Evolutionary conservation across 768 basidiomycete genomes (phyloP).

Genomic region (Tubosaeta sp.): DNA sequence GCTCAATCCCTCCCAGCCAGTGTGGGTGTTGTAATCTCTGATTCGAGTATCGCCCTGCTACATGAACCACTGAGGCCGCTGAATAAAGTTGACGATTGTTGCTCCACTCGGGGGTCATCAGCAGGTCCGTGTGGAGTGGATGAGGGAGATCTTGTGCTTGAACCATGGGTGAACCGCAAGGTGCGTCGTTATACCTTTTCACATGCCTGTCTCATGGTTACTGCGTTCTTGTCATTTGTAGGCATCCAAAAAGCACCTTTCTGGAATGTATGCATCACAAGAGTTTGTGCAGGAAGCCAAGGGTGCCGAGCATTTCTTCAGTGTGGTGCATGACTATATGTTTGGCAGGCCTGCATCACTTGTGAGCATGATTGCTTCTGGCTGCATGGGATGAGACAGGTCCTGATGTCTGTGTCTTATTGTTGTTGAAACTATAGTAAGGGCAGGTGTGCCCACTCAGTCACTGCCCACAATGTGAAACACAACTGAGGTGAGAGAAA

Average conservation of each 20-base stretch:
- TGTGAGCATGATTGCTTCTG: too few relatives aligned
- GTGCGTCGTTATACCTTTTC: background rate
- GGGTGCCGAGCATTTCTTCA: constrained; percentile 39
- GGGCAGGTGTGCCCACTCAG: too few relatives aligned
- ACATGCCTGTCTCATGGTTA: constrained; percentile 31
- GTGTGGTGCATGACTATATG: too few relatives aligned
- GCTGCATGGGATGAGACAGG: too few relatives aligned
- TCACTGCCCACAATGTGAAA: too few relatives aligned
- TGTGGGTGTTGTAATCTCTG: constrained; percentile 77
- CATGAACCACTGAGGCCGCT: constrained; percentile 72
- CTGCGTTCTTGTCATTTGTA: constrained; percentile 18
- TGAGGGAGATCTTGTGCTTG: constrained; percentile 71
- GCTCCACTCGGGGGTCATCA: constrained; percentile 81
- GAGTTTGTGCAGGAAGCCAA: constrained; percentile 59
- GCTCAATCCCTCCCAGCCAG: constrained; percentile 63
- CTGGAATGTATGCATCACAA: constrained; percentile 55
- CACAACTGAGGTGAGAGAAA: too few relatives aligned
- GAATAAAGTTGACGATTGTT: constrained; percentile 64
- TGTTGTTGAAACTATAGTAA: too few relatives aligned
- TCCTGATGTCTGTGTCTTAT: too few relatives aligned
- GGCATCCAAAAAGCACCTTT: constrained; percentile 65
- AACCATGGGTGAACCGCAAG: constrained; percentile 55
- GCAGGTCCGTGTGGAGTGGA: constrained; percentile 72
- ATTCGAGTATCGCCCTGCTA: constrained; percentile 74
- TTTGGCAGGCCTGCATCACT: too few relatives aligned